phyloP scores from a whole-genome alignment of 208 protist genomes.

The Leishmania major region DNA sequence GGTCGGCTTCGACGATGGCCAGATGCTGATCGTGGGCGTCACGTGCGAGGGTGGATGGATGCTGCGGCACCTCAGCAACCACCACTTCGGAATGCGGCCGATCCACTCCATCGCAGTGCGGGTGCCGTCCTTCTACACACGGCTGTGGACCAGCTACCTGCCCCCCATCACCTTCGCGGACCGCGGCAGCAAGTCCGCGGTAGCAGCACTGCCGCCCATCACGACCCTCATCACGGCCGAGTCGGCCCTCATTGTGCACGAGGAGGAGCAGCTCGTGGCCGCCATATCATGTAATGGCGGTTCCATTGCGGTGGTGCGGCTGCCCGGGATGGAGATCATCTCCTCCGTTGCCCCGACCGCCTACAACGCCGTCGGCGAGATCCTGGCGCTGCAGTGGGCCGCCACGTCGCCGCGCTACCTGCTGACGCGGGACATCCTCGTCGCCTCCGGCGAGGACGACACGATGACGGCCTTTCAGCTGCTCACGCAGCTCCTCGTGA shows the following conservation, averaged over 20 bases:
- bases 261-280: conserved; percentile 62
- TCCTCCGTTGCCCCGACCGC: conserved; percentile 45
- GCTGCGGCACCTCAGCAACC: conserved; percentile 48
- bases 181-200: not conserved
- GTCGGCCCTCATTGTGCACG: conserved; percentile 41
- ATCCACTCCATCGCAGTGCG: conserved; percentile 64
- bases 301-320: conserved; percentile 52
- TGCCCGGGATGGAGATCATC: conserved; percentile 60
- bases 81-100: conserved; percentile 46
- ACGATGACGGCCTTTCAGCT: conserved; percentile 75
- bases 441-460: conserved; percentile 82
- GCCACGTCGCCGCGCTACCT: conserved; percentile 37
- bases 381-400: conserved; percentile 68
- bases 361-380: conserved; percentile 72
- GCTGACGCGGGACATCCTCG: conserved; percentile 66
- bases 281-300: conserved; percentile 74
- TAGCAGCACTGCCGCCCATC: conserved; percentile 3
- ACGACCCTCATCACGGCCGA: conserved; percentile 40
- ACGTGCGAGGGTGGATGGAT: conserved; percentile 65
- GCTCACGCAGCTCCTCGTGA: conserved; percentile 21
- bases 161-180: conserved; percentile 16
- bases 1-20: conserved; percentile 78
- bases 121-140: conserved; percentile 63
- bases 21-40: conserved; percentile 68
- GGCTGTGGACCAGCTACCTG: conserved; percentile 54